Base-by-base conservation (phyloP, 2,329 filamentous ascomycete species). In the Colletotrichum chrysophilum region DNA sequence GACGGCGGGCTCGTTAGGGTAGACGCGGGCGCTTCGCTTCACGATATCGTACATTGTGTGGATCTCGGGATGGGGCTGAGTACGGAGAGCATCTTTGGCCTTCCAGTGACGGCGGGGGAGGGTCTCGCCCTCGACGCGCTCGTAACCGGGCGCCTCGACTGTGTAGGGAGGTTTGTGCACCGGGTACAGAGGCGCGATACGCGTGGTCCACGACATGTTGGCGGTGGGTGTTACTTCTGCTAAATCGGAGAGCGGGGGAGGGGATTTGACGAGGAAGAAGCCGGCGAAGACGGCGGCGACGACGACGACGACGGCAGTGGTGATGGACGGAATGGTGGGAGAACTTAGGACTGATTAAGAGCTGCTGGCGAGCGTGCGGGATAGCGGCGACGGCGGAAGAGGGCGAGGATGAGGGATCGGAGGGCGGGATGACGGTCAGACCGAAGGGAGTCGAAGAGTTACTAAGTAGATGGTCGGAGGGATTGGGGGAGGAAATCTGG, bases 31-130 rank as follows among this genome's bases (percentile, higher is more conserved):
- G 79, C 93, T 93, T 80, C 92, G 90, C 81, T 90, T 90, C 81
- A 98, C 88, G 78, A 98, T 91, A 80, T 97, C 94, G 86, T 92
- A 97, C 79, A 95, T 91, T 70, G 95, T 98, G 79, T 89, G 87
- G 83, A 96, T 89, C 78, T 93, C 94, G 55, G 93, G 90, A 70
- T 91, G 88, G 5, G 95, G 94, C 12, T 88, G 90, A 70, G 89
- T 87, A 77, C 91, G 86, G 74, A 98, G 92, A 67, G 90, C 92
- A 79, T 97, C 89, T 83, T 94, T 94, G 77, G 93, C 91, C 75
- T 89, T 88, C 71, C 91, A 88, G 83, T 97, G 93, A 75, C 95
- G 91, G 79, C 95, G 93, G 52, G 96, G 95, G 78, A 95, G 93
- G 66, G 96, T 96, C 88, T 98, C 95, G 87, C 95, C 95, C 7